phyloP scores from a whole-genome alignment of 1,284 basidiomycete genomes.

The Moesziomyces antarcticus region DNA sequence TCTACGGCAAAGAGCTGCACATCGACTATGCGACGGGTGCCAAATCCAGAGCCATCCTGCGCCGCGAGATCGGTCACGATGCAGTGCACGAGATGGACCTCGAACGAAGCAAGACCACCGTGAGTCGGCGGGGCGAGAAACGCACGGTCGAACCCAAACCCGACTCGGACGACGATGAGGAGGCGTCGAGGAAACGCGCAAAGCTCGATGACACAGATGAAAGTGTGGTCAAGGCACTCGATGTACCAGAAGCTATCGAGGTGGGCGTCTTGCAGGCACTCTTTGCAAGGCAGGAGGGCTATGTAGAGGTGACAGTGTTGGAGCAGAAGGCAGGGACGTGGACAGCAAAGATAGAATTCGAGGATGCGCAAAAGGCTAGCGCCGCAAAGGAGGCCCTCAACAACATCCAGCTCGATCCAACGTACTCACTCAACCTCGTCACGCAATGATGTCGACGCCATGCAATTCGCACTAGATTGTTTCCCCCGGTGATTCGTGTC shows the following conservation, averaged over 20 bases:
- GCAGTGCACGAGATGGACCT: constrained; percentile 51
- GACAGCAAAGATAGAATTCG: constrained; percentile 73
- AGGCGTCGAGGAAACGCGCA: constrained; percentile 72
- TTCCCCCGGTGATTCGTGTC: too few relatives aligned
- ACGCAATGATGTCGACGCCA: neutral
- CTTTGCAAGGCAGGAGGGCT: constrained; percentile 10
- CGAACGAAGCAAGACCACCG: constrained; percentile 14
- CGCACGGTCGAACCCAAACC: constrained; percentile 67
- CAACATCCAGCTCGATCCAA: constrained; percentile 82
- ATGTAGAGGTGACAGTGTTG: neutral
- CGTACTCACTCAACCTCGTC: constrained; percentile 8
- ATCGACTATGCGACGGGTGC: constrained; percentile 83
- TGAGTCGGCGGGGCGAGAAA: constrained; percentile 8
- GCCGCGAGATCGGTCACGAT: constrained; percentile 51
- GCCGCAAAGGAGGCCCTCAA: constrained; percentile 81
- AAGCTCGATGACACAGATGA: constrained; percentile 48
- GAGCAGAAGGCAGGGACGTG: constrained; percentile 73
- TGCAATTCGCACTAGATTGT: too few relatives aligned
- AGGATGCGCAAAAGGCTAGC: constrained; percentile 77
- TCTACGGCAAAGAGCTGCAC: constrained; percentile 86
- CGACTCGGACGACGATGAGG: constrained; percentile 75
- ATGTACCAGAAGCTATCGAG: constrained; percentile 70
- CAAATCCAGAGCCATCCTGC: constrained; percentile 81
- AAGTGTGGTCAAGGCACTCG: constrained; percentile 73
- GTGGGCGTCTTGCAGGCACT: constrained; percentile 3